These are phyloP conservation scores for Apiotrichum porosum DNA, from an alignment of 1,284 basidiomycete genomes.

Conservation along the genomic window DNA sequence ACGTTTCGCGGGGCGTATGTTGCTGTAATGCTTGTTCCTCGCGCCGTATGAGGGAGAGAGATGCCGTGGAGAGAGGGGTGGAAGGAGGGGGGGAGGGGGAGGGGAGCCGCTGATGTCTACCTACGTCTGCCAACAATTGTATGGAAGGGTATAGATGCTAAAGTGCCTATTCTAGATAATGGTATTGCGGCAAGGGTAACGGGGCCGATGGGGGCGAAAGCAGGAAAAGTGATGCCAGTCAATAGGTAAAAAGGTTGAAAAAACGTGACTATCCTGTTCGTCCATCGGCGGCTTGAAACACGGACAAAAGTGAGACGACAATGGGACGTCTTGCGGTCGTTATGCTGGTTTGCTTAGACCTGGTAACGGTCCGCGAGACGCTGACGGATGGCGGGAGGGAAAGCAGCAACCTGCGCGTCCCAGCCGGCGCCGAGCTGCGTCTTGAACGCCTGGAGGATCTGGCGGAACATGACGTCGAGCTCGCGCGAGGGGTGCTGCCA, in stretches of 20 bases:
- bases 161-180: constrained; percentile 18
- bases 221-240: neutral
- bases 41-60: constrained; percentile 20
- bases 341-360: constrained; percentile 26
- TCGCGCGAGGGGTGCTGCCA: constrained; percentile 86
- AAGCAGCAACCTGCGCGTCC: constrained; percentile 33
- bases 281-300: neutral
- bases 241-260: too few species aligned
- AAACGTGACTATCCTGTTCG: too few species aligned
- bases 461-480: constrained; percentile 82
- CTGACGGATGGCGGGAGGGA: constrained; percentile 44
- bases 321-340: constrained; percentile 1
- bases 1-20: constrained; percentile 5
- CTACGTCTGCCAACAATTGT: constrained; percentile 14
- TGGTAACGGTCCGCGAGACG: constrained; percentile 45
- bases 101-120: constrained; percentile 7
- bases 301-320: neutral
- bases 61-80: constrained; percentile 6
- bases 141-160: constrained; percentile 24
- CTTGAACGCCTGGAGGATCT: constrained; percentile 48
- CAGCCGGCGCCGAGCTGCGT: constrained; percentile 41
- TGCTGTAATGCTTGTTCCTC: constrained; percentile 12
- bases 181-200: constrained; percentile 22
- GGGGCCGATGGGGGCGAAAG: neutral
- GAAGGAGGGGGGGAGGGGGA: neutral